Evolutionary conservation across 345 rosid genomes (phyloP), one percentile per base, ranked within the genome.

Genomic region (Gossypium anomalum): DNA sequence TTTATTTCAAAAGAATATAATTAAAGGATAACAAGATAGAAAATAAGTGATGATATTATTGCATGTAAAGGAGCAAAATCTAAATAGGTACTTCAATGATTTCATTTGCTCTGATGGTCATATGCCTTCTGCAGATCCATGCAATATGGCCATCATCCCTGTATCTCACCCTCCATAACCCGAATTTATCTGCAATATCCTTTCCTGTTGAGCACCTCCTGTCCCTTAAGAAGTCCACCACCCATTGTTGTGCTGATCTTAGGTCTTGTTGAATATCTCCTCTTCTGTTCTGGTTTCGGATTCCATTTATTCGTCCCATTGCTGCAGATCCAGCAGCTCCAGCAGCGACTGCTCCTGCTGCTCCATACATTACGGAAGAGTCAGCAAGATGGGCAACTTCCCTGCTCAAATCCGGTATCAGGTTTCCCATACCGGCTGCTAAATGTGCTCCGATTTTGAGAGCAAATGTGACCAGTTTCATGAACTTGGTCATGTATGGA

Each of bases 371-470:
- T 80, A 83, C 75, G 48, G 97, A 82, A 67, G 97, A 87, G 59
- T 86, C 89, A 15, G 89, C 82, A 20, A 92, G 79, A 80, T 87
- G 93, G 52, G 95, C 89, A 19, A 89, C 88, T 81, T 89, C 93
- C 66, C 89, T 84, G 87, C 98, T 87, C 78, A 92, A 87, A 80
- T 94, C 97, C 20, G 98, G 97, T 86, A 94, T 94, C 90, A 94
- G 74, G 75, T 86, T 86, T 79, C 98, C 97, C 98, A 92, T 88
- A 64, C 97, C 97, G 45, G 86, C 79, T 34, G 93, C 98, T 75
- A 94, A 85, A 83, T 95, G 94, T 11, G 97, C 97, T 70, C 98
- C 99, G 48, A 93, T 95, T 86, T 90, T 89, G 44, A 93, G 87
- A 8, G 97, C 97, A 80, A 93, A 89, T 15, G 99, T 95, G 38